phyloP scores from a whole-genome alignment of 345 rosid genomes.

The Citrus mangshanensis region DNA sequence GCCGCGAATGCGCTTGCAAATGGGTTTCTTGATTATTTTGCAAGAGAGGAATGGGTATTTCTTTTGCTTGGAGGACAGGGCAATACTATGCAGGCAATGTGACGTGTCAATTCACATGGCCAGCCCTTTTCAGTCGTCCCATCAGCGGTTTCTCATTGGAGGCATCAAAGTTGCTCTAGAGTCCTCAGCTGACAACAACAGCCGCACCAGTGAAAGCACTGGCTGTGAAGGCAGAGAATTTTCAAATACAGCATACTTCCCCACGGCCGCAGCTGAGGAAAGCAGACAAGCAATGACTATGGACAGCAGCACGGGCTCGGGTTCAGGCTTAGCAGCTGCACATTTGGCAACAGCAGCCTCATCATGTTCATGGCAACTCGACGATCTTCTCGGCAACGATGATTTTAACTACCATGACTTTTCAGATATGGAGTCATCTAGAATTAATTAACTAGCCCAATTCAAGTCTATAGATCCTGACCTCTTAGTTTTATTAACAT shows the following conservation, averaged over 20 bases:
- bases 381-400: constrained; percentile 6
- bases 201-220: background rate
- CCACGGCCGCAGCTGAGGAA: background rate
- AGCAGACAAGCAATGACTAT: background rate
- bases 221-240: background rate
- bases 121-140: constrained; percentile 1
- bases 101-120: constrained; percentile 15
- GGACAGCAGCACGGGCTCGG: background rate
- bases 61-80: constrained; percentile 35
- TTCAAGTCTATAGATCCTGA: background rate
- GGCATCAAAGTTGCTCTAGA: constrained; percentile 20
- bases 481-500: background rate
- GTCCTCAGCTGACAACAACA: background rate
- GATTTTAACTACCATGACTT: background rate
- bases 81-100: constrained; percentile 21
- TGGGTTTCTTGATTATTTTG: background rate
- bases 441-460: background rate
- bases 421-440: constrained; percentile 6
- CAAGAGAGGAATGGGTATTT: constrained; percentile 21
- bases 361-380: constrained; percentile 18
- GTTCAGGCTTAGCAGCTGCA: background rate
- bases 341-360: background rate
- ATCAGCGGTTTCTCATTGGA: constrained; percentile 25
- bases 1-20: background rate
- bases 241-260: background rate